A percentile compares a stretch with the other conserved stretches of the same genome.
phyloP scores from a whole-genome alignment of 345 rosid species.

The Populus euphratica region DNA sequence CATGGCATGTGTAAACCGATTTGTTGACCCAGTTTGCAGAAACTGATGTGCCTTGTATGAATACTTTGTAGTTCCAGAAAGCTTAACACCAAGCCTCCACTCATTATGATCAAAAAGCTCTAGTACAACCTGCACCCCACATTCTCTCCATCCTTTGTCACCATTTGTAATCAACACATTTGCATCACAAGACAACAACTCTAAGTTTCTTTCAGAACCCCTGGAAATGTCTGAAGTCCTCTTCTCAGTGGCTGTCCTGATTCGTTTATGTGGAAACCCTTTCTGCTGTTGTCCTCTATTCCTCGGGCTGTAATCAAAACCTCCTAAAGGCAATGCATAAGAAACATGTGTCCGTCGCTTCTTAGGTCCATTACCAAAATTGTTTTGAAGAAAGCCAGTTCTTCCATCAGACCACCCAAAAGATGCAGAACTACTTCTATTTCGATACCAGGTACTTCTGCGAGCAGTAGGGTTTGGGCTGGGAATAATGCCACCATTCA shows the following conservation, averaged over 20 bases:
- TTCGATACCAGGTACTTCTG: constrained; percentile 73
- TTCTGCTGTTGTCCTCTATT: constrained; percentile 51
- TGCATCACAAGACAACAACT: constrained; percentile 63
- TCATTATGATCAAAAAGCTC: constrained; percentile 81
- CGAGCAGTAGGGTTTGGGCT: constrained; percentile 88
- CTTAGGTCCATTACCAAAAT: constrained; percentile 81
- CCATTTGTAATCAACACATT: constrained; percentile 67
- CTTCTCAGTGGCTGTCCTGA: constrained; percentile 74
- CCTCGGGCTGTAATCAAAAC: constrained; percentile 52
- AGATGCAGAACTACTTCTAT: constrained; percentile 51
- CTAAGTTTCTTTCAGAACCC: constrained; percentile 55
- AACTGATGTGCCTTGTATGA: constrained; percentile 92
- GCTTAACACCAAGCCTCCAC: constrained; percentile 87
- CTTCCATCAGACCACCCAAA: constrained; percentile 72
- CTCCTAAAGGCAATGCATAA: constrained; percentile 69
- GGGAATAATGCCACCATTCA: constrained; percentile 52
- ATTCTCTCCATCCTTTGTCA: constrained; percentile 91
- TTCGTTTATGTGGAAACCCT: constrained; percentile 63
- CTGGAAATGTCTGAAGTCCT: constrained; percentile 48
- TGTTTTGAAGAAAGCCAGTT: constrained; percentile 47
- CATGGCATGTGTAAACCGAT: constrained; percentile 94
- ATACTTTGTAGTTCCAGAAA: constrained; percentile 58
- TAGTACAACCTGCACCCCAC: constrained; percentile 64
- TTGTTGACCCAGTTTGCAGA: constrained; percentile 90
- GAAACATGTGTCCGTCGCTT: constrained; percentile 87